A percentile compares a stretch with the other conserved stretches of the same genome.
Evolutionary conservation across 2,329 filamentous ascomycete genomes (phyloP).

Genomic region (Xylariaceae sp.): DNA sequence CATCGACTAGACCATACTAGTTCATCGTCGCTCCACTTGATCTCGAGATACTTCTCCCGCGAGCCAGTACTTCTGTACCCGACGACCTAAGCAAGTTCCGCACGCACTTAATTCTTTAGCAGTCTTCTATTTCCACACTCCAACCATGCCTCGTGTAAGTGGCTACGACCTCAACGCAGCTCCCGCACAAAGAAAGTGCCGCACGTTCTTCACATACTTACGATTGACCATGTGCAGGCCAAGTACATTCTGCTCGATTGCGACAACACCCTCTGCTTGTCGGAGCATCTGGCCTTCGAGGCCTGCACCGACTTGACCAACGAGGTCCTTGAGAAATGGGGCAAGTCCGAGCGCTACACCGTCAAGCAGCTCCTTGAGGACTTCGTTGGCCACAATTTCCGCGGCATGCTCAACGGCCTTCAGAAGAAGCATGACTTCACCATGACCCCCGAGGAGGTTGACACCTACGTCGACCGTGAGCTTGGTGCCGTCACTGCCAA

Average conservation of each 20-base stretch:
- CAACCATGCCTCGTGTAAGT: slow-evolving; percentile 36
- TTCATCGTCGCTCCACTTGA: slow-evolving; percentile 19
- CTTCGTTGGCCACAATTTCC: slow-evolving; percentile 76
- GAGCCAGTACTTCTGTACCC: neutral
- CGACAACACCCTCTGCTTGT: slow-evolving; percentile 74
- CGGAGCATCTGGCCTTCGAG: slow-evolving; percentile 70
- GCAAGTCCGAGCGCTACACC: slow-evolving; percentile 60
- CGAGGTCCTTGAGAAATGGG: slow-evolving; percentile 62
- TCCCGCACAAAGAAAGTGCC: neutral
- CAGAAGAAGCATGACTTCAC: slow-evolving; percentile 65
- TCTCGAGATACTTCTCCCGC: neutral
- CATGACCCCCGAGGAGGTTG: slow-evolving; percentile 57
- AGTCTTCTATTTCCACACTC: slow-evolving; percentile 11
- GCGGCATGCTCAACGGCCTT: slow-evolving; percentile 66
- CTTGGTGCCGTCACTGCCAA: slow-evolving; percentile 67
- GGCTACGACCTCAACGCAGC: neutral
- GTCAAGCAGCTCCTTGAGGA: slow-evolving; percentile 64
- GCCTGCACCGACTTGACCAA: slow-evolving; percentile 72
- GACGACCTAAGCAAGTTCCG: neutral
- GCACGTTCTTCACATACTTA: slow-evolving; percentile 10
- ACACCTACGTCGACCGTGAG: slow-evolving; percentile 62
- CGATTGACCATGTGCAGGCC: slow-evolving; percentile 40
- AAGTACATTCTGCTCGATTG: slow-evolving; percentile 59
- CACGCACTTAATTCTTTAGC: neutral
- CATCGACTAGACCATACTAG: slow-evolving; percentile 8